A percentile compares a stretch with the other conserved stretches of the same genome.
Conservation (phyloP, 2,329 filamentous ascomycete species). For the Ophioceras dolichostomum region DNA sequence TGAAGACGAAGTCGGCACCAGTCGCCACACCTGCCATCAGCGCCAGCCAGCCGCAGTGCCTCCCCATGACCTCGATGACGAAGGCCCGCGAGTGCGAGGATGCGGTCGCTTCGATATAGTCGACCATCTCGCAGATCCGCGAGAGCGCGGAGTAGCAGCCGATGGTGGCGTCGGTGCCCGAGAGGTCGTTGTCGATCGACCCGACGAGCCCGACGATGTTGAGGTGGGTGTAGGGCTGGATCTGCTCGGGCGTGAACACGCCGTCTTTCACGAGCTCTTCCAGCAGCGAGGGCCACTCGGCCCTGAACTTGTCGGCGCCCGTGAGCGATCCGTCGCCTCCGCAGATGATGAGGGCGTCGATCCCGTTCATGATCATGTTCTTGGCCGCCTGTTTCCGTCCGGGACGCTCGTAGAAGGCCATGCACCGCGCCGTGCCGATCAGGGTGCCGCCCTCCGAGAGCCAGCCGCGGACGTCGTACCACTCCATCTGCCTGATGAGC, state of each 20-base stretch:
- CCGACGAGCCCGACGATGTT: constrained; percentile 96
- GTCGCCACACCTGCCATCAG: constrained; percentile 93
- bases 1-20: constrained; percentile 93
- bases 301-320: constrained; percentile 84
- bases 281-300: constrained; percentile 82
- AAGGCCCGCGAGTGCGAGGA: constrained; percentile 92
- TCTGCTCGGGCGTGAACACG: constrained; percentile 58
- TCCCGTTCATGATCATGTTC: constrained; percentile 87
- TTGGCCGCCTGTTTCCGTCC: constrained; percentile 79
- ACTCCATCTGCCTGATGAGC: constrained; percentile 77
- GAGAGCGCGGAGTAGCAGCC: constrained; percentile 90
- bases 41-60: constrained; percentile 95
- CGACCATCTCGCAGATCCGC: constrained; percentile 89
- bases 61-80: constrained; percentile 96
- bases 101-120: constrained; percentile 93
- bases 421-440: constrained; percentile 89
- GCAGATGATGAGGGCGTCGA: constrained; percentile 92
- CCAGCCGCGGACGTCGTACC: constrained; percentile 92
- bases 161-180: constrained; percentile 93
- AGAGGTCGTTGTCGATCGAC: constrained; percentile 97
- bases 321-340: constrained; percentile 95
- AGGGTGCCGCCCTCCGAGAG: constrained; percentile 88
- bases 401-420: constrained; percentile 78
- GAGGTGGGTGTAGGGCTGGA: constrained; percentile 68
- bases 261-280: constrained; percentile 69